Percentiles rank a stretch among this genome's conserved stretches.
Evolutionary conservation across 805 yeast species (phyloP).

Genomic region (Ogataea minuta): DNA sequence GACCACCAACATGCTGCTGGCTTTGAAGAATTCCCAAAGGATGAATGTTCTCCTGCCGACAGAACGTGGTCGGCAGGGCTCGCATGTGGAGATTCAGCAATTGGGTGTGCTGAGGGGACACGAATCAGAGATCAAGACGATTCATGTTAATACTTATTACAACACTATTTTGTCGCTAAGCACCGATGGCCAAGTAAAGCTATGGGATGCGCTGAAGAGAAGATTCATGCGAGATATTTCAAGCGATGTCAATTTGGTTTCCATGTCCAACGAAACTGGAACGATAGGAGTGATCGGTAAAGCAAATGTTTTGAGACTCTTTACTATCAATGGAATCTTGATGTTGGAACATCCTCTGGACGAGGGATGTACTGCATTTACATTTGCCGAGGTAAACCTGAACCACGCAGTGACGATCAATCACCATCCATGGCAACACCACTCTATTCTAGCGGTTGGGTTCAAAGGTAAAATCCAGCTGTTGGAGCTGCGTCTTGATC

Average conservation of each 20-base stretch:
- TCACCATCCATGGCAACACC: slow-evolving; percentile 34
- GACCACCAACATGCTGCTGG: slow-evolving; percentile 12
- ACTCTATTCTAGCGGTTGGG: slow-evolving; percentile 38
- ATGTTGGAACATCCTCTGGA: slow-evolving; percentile 29
- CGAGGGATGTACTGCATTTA: slow-evolving; percentile 15
- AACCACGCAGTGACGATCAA: slow-evolving; percentile 3
- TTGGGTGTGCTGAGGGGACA: slow-evolving; percentile 55
- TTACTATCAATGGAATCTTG: slow-evolving; percentile 53
- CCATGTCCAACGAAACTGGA: slow-evolving; percentile 57
- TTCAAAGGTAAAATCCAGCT: slow-evolving; percentile 31
- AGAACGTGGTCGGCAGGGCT: slow-evolving; percentile 2
- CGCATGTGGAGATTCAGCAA: slow-evolving; percentile 9
- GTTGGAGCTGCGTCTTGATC: slow-evolving; percentile 17
- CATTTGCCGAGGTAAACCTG: slow-evolving; percentile 22
- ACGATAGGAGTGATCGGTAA: slow-evolving; percentile 41
- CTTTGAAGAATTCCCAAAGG: slow-evolving; percentile 46
- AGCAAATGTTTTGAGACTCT: slow-evolving; percentile 33
- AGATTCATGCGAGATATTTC: slow-evolving; percentile 44
- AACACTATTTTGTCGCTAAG: slow-evolving; percentile 57
- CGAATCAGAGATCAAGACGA: slow-evolving; percentile 40
- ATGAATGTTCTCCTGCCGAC: slow-evolving; percentile 6
- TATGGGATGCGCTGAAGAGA: slow-evolving; percentile 64
- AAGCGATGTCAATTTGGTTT: slow-evolving; percentile 29
- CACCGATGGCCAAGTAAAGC: slow-evolving; percentile 47
- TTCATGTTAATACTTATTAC: slow-evolving; percentile 51